Conservation (phyloP, 2,329 filamentous ascomycete genomes). For the Arthrobotrys megalospora region DNA sequence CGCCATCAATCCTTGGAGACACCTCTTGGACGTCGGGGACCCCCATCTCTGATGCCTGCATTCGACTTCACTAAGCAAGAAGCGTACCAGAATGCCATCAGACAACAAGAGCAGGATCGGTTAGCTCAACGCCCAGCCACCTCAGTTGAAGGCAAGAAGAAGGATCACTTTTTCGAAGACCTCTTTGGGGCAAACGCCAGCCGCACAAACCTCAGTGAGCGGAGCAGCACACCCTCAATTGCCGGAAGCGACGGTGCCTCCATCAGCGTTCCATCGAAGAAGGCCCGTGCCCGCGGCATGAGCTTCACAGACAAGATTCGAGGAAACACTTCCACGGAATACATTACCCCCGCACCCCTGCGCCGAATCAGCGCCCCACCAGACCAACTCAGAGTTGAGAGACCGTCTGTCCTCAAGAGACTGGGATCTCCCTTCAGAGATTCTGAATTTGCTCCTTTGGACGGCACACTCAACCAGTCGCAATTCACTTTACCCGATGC, state of each 20-base stretch:
- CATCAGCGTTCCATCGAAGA: conserved; percentile 54
- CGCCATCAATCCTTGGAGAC: conserved; percentile 58
- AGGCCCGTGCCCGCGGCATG: conserved; percentile 54
- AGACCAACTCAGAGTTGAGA: conserved; percentile 45
- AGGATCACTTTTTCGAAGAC: conserved; percentile 58
- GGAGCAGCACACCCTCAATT: conserved; percentile 53
- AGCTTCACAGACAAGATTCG: conserved; percentile 60
- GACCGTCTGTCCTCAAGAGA: conserved; percentile 55
- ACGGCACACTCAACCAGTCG: conserved; percentile 50
- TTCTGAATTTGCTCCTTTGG: conserved; percentile 54
- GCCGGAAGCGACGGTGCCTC: conserved; percentile 48
- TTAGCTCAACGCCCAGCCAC: conserved; percentile 45
- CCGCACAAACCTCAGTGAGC: conserved; percentile 55
- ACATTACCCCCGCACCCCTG: conserved; percentile 25
- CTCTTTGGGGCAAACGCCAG: conserved; percentile 53
- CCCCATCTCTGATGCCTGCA: conserved; percentile 51
- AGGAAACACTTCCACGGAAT: conserved; percentile 39
- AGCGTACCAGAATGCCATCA: conserved; percentile 55
- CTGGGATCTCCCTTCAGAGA: conserved; percentile 60
- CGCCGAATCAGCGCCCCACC: conserved; percentile 50
- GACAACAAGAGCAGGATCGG: conserved; percentile 52
- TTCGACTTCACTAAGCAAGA: conserved; percentile 60
- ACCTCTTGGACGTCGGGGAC: conserved; percentile 33
- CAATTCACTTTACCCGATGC: conserved; percentile 49
- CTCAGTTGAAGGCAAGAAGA: conserved; percentile 48